phyloP scores from a whole-genome alignment of 176 grass and related monocot species.

The Paspalum notatum region DNA sequence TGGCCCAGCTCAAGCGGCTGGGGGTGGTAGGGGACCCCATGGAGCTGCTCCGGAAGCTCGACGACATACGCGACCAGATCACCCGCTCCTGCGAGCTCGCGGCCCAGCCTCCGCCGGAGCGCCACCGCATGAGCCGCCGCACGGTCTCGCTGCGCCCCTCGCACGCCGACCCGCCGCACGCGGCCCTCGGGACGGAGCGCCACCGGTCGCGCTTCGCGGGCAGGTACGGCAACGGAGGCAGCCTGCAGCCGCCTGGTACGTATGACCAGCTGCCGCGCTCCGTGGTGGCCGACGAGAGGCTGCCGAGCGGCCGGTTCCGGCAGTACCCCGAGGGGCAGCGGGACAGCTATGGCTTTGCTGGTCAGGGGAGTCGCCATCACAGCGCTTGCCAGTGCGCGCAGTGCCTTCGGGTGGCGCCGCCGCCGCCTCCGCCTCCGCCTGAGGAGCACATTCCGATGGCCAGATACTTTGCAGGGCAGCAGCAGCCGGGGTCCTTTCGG shows the following conservation, averaged over 20 bases:
- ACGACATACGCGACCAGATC: constrained; percentile 88
- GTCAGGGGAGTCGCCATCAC: constrained; percentile 44
- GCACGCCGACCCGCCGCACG: constrained; percentile 22
- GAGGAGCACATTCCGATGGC: constrained; percentile 53
- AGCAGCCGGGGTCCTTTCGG: constrained; percentile 43
- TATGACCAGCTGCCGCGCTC: constrained; percentile 34
- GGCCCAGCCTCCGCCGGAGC: constrained; percentile 41
- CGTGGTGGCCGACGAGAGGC: constrained; percentile 43
- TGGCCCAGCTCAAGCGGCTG: constrained; percentile 49
- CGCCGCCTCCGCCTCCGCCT: not conserved
- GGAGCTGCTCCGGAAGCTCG: constrained; percentile 77
- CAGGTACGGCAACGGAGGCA: constrained; percentile 21
- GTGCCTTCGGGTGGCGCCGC: constrained; percentile 32
- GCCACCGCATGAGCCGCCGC: constrained; percentile 23
- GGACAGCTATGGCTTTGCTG: constrained; percentile 43
- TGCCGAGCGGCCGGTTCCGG: constrained; percentile 36
- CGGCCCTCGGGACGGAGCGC: not conserved
- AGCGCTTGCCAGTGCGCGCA: constrained; percentile 41
- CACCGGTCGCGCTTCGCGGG: constrained; percentile 32
- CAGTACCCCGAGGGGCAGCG: constrained; percentile 45
- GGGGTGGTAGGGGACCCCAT: constrained; percentile 43
- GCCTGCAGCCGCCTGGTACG: constrained; percentile 3
- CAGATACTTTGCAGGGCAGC: constrained; percentile 54
- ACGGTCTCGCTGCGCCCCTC: constrained; percentile 41
- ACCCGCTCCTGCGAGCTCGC: constrained; percentile 66